Base-by-base conservation (phyloP, 352 stramenopile species). In the Pythium vanterpoolii region DNA sequence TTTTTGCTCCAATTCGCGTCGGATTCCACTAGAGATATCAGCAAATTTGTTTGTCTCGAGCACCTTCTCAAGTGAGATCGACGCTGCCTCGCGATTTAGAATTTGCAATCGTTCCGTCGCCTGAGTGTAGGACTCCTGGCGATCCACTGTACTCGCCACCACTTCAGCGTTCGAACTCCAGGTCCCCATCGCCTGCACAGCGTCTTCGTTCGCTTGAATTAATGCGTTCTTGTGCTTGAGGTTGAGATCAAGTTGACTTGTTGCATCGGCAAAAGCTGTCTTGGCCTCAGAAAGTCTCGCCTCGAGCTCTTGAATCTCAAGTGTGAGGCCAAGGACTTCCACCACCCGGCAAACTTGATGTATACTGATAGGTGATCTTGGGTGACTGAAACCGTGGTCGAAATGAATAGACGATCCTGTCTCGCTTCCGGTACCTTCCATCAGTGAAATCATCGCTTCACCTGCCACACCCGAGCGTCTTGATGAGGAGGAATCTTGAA, bases 231-330 rank as follows among this genome's bases (percentile, higher is more conserved):
- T 77, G 31, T 48, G 50, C 16, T 14, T 23, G 14, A 60, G 28
- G 13, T 60, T 45, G 6, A 40, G 48, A 21, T 82, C 73, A 38
- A 85, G 40, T n/a, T 55, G 60, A 10, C 38, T 48, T 5, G 74
- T 60, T 40, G 69, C 76, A 33, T 60, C 46, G n/a, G 68, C 66
- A 13, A 73, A 52, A 13, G 39, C 38, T 31, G 69, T 49, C 4
- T 64, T 64, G 19, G 70, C 39, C 0, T 65, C 55, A n/a, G 52
- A 54, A 34, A 66, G 56, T 26, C 54, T 33, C 14, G 64, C 53
- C 28, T 72, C 56, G 13, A 75, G 66, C 38, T 84, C 73, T 61
- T 82, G 66, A 21, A 80, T 71, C 61, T 87, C 79, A 19, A 87
- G 72, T 4, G 57, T 71, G 40, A 69, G 11, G 9, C 69, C 69